These are phyloP conservation scores for Gynostemma pentaphyllum DNA, from an alignment of 306 rosid genomes.

Conservation along the genomic window DNA sequence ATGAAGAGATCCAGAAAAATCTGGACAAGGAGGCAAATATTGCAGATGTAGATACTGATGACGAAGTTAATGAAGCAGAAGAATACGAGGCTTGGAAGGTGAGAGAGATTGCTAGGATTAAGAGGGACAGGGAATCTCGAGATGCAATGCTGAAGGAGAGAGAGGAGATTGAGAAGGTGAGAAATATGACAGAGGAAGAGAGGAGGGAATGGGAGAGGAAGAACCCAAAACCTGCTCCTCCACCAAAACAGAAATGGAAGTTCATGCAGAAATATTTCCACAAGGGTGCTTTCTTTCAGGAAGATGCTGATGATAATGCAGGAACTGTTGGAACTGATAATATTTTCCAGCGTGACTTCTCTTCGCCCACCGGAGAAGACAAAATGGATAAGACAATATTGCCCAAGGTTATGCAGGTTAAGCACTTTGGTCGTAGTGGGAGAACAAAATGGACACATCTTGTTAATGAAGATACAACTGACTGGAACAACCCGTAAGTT, in stretches of 20 bases:
- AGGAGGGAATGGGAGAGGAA: slow-evolving; percentile 98
- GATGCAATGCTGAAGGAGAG: slow-evolving; percentile 77
- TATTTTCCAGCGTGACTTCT: slow-evolving; percentile 70
- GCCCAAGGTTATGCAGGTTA: slow-evolving; percentile 98
- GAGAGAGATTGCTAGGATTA: slow-evolving; percentile 86
- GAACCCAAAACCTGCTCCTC: slow-evolving; percentile 57
- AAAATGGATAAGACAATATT: slow-evolving; percentile 90
- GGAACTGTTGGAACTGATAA: slow-evolving; percentile 43
- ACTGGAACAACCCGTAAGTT: slow-evolving; percentile 94
- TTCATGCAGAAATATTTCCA: slow-evolving; percentile 97
- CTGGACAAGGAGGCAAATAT: slow-evolving; percentile 75
- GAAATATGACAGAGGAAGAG: slow-evolving; percentile 98
- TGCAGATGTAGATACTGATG: slow-evolving; percentile 95
- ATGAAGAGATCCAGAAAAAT: slow-evolving; percentile 74
- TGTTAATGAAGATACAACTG: slow-evolving; percentile 93
- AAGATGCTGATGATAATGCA: slow-evolving; percentile 37
- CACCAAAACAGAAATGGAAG: slow-evolving; percentile 72
- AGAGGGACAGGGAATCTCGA: slow-evolving; percentile 81
- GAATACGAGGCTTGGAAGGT: slow-evolving; percentile 96
- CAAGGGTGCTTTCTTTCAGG: slow-evolving; percentile 94
- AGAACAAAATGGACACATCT: slow-evolving; percentile 98
- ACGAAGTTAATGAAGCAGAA: slow-evolving; percentile 86
- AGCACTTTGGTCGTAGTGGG: slow-evolving; percentile 98
- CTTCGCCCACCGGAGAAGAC: slow-evolving; percentile 96
- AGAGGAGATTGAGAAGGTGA: slow-evolving; percentile 82